Evolutionary conservation across 805 yeast genomes (phyloP).

Genomic region (Ascoidea rubescens): DNA sequence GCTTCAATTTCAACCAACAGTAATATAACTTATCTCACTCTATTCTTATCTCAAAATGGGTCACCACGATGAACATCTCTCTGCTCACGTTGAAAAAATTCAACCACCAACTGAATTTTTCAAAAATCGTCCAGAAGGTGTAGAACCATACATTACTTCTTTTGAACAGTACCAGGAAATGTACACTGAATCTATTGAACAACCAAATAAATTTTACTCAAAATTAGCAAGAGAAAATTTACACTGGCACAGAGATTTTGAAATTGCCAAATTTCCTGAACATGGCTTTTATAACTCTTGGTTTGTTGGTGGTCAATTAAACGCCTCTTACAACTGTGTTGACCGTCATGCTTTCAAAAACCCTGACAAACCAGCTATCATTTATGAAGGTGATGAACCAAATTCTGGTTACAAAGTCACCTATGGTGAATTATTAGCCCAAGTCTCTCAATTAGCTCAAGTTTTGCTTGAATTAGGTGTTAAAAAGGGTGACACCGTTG

Average conservation of each 20-base stretch:
- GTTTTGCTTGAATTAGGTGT: slow-evolving; percentile 54
- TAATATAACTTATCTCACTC: background rate
- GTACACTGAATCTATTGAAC: slow-evolving; percentile 66
- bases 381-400: slow-evolving; percentile 75
- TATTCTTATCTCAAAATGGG: background rate
- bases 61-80: background rate
- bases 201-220: slow-evolving; percentile 78
- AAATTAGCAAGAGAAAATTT: slow-evolving; percentile 54
- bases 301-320: slow-evolving; percentile 70
- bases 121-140: slow-evolving; percentile 37
- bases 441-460: slow-evolving; percentile 61
- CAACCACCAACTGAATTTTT: slow-evolving; percentile 36
- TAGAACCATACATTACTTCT: slow-evolving; percentile 37
- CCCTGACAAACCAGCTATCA: slow-evolving; percentile 62
- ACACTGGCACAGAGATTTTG: slow-evolving; percentile 67
- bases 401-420: slow-evolving; percentile 47
- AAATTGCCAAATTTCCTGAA: slow-evolving; percentile 26
- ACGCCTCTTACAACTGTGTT: slow-evolving; percentile 71
- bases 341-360: slow-evolving; percentile 64
- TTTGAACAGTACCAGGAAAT: slow-evolving; percentile 58
- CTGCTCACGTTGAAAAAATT: background rate
- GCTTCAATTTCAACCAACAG: background rate
- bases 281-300: slow-evolving; percentile 47
- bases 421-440: slow-evolving; percentile 55
- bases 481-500: slow-evolving; percentile 73